These are phyloP conservation scores for Volutella citrinella DNA, from an alignment of 2,329 filamentous ascomycete genomes.

Conservation along the genomic window DNA sequence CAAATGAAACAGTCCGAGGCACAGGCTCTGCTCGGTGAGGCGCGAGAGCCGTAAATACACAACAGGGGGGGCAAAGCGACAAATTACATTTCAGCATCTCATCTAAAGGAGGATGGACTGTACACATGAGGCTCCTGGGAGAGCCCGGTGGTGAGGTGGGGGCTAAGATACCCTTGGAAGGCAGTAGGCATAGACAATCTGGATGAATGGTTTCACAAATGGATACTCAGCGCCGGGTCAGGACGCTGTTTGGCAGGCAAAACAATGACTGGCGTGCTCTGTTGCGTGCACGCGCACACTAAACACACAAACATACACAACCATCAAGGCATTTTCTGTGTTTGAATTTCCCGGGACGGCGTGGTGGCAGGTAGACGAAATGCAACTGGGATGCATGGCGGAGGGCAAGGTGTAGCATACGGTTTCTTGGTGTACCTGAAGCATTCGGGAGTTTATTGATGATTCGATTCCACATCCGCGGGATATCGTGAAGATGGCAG, in stretches of 20 bases:
- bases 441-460: slow-evolving; percentile 10
- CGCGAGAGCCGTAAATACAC: slow-evolving; percentile 13
- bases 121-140: slow-evolving; percentile 18
- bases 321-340: slow-evolving; percentile 11
- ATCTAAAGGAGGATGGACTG: slow-evolving; percentile 9
- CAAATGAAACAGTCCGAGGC: slow-evolving; percentile 42
- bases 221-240: slow-evolving; percentile 11
- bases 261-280: slow-evolving; percentile 14
- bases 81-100: slow-evolving; percentile 11
- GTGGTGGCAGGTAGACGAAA: slow-evolving; percentile 2
- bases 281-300: slow-evolving; percentile 14
- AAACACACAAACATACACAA: slow-evolving; percentile 15
- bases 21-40: slow-evolving; percentile 20
- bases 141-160: slow-evolving; percentile 12
- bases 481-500: too few species aligned
- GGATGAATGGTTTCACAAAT: slow-evolving; percentile 18
- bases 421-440: slow-evolving; percentile 8
- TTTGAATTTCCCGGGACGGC: slow-evolving; percentile 8
- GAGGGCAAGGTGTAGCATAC: slow-evolving; percentile 14
- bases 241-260: too few species aligned
- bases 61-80: slow-evolving; percentile 3
- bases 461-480: too few species aligned
- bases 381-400: slow-evolving; percentile 10
- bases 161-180: slow-evolving; percentile 35
- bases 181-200: slow-evolving; percentile 34